These are phyloP conservation scores for Neurospora sp. DNA, from an alignment of 2,329 filamentous ascomycete genomes.

Conservation along the genomic window DNA sequence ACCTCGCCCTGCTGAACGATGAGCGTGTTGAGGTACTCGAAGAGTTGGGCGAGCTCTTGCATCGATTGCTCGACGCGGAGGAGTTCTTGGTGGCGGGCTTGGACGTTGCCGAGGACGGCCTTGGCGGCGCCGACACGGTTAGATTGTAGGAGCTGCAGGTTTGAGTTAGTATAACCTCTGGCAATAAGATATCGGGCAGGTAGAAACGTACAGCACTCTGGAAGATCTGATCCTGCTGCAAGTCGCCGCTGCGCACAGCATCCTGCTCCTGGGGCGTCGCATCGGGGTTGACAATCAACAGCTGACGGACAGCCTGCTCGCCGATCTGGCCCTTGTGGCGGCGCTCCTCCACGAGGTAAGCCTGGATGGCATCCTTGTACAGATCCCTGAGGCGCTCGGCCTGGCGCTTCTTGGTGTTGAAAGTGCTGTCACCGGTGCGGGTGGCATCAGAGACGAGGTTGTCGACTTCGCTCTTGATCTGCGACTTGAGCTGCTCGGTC, in stretches of 20 bases:
- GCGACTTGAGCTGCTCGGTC: conserved; percentile 55
- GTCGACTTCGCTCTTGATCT: conserved; percentile 72
- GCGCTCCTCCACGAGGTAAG: conserved; percentile 62
- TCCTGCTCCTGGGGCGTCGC: conserved; percentile 67
- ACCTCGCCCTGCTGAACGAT: conserved; percentile 63
- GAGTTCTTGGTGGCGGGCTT: conserved; percentile 75
- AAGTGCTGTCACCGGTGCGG: conserved; percentile 50
- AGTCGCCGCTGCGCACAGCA: conserved; percentile 55
- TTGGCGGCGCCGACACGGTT: conserved; percentile 67
- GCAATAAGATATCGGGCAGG: background rate
- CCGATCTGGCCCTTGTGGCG: conserved; percentile 62
- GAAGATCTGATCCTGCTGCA: conserved; percentile 73
- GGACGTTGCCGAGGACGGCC: conserved; percentile 66
- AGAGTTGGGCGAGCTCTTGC: conserved; percentile 58
- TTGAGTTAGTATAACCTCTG: too few relatives aligned
- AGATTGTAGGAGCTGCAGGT: conserved; percentile 49
- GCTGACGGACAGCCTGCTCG: conserved; percentile 72
- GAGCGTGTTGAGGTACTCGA: conserved; percentile 64
- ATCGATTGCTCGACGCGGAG: conserved; percentile 71
- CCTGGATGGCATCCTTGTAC: conserved; percentile 62
- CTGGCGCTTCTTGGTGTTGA: conserved; percentile 60
- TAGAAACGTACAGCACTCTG: conserved; percentile 60
- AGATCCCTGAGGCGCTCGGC: conserved; percentile 59
- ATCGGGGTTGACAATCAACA: conserved; percentile 71
- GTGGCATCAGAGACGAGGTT: conserved; percentile 61